Evolutionary conservation across 2,329 filamentous ascomycete species (phyloP).

Genomic region (Geosmithia flava): DNA sequence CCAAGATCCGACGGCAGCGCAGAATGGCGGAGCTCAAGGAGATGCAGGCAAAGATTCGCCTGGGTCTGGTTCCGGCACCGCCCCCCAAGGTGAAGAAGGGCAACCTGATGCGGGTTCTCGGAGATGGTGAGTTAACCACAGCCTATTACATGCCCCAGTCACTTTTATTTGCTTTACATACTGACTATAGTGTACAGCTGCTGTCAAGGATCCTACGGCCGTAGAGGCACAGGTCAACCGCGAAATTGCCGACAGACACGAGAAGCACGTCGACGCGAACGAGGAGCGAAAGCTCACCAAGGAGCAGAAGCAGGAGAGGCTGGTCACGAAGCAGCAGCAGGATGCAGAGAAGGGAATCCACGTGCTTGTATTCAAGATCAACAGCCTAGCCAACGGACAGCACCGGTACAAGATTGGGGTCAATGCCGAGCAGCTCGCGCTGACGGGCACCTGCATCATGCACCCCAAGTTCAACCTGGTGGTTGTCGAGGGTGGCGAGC

Average conservation of each 20-base stretch:
- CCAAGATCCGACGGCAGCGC: slow-evolving; percentile 78
- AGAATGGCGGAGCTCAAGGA: slow-evolving; percentile 92
- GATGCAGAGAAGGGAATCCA: slow-evolving; percentile 80
- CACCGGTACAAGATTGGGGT: slow-evolving; percentile 88
- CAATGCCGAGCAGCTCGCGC: slow-evolving; percentile 78
- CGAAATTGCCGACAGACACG: slow-evolving; percentile 78
- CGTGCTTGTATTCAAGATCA: slow-evolving; percentile 79
- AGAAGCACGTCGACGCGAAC: slow-evolving; percentile 67
- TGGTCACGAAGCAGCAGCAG: slow-evolving; percentile 69
- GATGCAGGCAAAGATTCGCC: slow-evolving; percentile 86
- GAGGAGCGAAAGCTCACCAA: slow-evolving; percentile 79
- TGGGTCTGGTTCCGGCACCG: slow-evolving; percentile 80
- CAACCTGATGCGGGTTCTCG: slow-evolving; percentile 94
- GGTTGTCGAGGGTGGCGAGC: slow-evolving; percentile 80
- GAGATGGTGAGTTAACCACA: slow-evolving; percentile 47
- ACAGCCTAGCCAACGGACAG: slow-evolving; percentile 80
- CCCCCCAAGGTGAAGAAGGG: slow-evolving; percentile 95
- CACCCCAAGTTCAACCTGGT: slow-evolving; percentile 82
- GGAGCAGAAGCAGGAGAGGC: slow-evolving; percentile 76
- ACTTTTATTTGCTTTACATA: background rate
- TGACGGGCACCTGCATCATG: slow-evolving; percentile 86
- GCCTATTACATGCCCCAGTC: background rate
- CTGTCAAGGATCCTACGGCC: slow-evolving; percentile 90
- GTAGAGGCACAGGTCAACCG: slow-evolving; percentile 89
- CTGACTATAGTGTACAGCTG: slow-evolving; percentile 17